Base-by-base conservation (phyloP, 2,329 filamentous ascomycete genomes). In the Thielaviopsis euricoi region DNA sequence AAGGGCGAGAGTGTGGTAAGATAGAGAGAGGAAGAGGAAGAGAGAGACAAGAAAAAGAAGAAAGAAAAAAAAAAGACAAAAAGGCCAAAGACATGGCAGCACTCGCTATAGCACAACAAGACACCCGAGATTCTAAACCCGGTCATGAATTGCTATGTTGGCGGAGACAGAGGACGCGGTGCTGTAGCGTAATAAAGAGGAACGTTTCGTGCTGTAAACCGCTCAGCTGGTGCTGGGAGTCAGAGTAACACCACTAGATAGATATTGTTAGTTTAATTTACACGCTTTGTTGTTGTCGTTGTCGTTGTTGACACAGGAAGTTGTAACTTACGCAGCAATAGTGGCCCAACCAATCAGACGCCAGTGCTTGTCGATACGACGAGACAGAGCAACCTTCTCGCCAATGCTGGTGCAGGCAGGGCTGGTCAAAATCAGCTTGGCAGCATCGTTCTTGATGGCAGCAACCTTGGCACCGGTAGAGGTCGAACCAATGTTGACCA, bases 331-430 rank as follows among this genome's bases (percentile, higher is more conserved):
- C 77, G 78, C 78, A 65, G 85, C 82, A 69, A 89, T 88, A 64
- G 86, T 89, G 61, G 86, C 86, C 88, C 88, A 94, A 66, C 89
- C 88, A 66, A 95, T 94, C 68, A 94, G 78, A 74, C 89, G 87
- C 91, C 91, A 97, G 74, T 96, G 91, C 82, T 97, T 97, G 74
- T 98, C 93, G 67, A 97, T 96, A 83, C 93, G 87, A 74, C 93
- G 81, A 70, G 84, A 89, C 68, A 98, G 78, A 49, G 93, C 93
- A 67, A 98, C 90, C 85, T 98, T 97, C 79, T 98, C 91, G 64
- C 90, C 90, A 68, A 96, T 85, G 70, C 95, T 91, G 55, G 93
- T 98, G 77, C 93, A 98, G 60, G 93, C 93, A 51, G 90, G 90
- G 69, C 83, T 91, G 61, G 90, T 97, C 65, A 98, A 77, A 61